Evolutionary conservation across 495 filamentous ascomycete genomes (phyloP), one percentile per base, ranked within the genome.

Genomic region (Astrothelium subdiscretum): DNA sequence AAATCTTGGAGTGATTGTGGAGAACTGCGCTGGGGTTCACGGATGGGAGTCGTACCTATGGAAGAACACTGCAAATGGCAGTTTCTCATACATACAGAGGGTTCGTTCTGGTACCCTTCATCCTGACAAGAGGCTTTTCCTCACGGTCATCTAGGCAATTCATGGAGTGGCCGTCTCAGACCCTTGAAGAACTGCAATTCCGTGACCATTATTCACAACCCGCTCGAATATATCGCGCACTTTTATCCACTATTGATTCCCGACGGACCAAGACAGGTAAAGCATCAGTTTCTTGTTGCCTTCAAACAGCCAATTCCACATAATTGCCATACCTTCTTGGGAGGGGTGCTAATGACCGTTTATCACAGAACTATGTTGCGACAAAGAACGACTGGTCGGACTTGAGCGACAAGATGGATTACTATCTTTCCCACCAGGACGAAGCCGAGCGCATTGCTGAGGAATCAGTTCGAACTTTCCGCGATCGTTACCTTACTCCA

Each of bases 121-220:
- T 24, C 8, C 0, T 11, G 24, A 29, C 48, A 8, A 27, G 11
- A 11, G 22, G 20, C 29, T 15, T 8, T 27, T 8, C 29, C 48
- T 54, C 10, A 54, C 24, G 29, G 24, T 15, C 10, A 27, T 27
- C 24, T 20, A 54, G 48, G 48, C n/a, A 54, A 54, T 29, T 54
- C 48, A 5, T 85, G 80, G 74, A 83, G 81, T 6, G 83, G 81
- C n/a, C 75, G 80, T 8, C 77, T 79, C 32, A 83, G 83, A 64
- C 85, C 85, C 59, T 76, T 83, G 3, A 78, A 83, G 35, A 82
- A 83, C 64, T 88, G 85, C 68, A 75, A 76, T 58, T 80, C 76
- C 2, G 84, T 88, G 35, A 68, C 83, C 32, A 72, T 88, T 44
- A 71, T 77, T 18, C 79, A 79, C 58, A 71, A 78, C 27, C 48